phyloP scores from a whole-genome alignment of 1,284 basidiomycete species.

The Sporisorium graminicola region DNA sequence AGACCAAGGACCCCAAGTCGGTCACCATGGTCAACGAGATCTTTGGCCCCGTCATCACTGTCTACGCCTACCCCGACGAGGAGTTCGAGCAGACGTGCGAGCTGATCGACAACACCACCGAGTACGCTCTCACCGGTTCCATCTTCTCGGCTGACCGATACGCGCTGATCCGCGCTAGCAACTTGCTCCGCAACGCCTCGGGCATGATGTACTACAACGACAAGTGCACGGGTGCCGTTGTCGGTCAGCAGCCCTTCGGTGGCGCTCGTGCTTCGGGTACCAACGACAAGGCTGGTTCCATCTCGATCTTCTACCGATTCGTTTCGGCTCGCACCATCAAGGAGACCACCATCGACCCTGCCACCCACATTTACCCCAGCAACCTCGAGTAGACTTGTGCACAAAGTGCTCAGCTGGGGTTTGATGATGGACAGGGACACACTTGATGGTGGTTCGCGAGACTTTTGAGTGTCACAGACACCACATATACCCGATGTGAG shows the following conservation, averaged over 20 bases:
- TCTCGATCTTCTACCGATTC: constrained; percentile 77
- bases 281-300: constrained; percentile 96
- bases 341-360: constrained; percentile 76
- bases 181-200: constrained; percentile 66
- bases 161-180: constrained; percentile 63
- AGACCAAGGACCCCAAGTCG: constrained; percentile 90
- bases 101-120: constrained; percentile 86
- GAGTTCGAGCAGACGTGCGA: constrained; percentile 87
- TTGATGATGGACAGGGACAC: background rate
- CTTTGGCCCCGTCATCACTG: constrained; percentile 95
- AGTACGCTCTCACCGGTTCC: constrained; percentile 79
- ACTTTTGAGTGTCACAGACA: constrained; percentile 2
- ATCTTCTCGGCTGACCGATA: constrained; percentile 68
- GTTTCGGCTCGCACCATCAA: constrained; percentile 90
- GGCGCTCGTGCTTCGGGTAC: constrained; percentile 93
- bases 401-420: constrained; percentile 12
- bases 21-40: constrained; percentile 95
- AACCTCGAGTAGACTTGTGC: constrained; percentile 55
- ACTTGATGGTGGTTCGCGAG: background rate
- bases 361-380: constrained; percentile 63
- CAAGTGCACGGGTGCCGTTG: constrained; percentile 84
- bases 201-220: constrained; percentile 71
- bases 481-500: constrained; percentile 14
- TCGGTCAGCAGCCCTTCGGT: constrained; percentile 91
- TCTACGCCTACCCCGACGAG: constrained; percentile 71